phyloP scores from a whole-genome alignment of 257 asterid species.

The Haberlea rhodopensis region DNA sequence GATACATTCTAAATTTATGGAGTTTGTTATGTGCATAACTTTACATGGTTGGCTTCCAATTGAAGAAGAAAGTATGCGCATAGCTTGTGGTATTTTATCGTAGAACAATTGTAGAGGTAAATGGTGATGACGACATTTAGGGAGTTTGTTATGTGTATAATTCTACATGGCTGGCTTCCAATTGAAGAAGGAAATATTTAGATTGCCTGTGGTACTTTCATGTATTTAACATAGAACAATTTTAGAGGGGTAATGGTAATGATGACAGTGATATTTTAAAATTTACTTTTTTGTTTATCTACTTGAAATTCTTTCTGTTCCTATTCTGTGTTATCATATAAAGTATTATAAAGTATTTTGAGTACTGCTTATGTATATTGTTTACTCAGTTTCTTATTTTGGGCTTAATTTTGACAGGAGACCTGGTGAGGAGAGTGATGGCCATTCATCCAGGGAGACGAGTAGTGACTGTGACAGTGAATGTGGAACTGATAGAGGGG shows the following conservation, averaged over 20 bases:
- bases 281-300: no score
- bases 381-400: slow-evolving; percentile 7
- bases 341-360: background rate
- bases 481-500: slow-evolving; percentile 44
- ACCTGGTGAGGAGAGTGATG: slow-evolving; percentile 84
- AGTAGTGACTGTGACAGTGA: slow-evolving; percentile 72
- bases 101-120: background rate
- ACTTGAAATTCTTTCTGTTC: background rate
- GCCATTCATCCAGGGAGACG: slow-evolving; percentile 70
- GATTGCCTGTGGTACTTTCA: background rate
- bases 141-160: background rate
- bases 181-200: background rate
- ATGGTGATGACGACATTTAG: background rate
- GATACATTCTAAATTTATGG: background rate
- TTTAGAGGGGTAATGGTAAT: background rate
- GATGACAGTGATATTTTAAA: background rate
- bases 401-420: slow-evolving; percentile 42
- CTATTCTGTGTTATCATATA: background rate
- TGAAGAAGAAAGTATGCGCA: background rate
- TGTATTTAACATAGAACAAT: background rate
- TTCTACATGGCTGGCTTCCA: background rate
- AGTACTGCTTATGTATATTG: background rate
- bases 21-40: background rate
- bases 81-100: background rate
- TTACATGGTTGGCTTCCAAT: background rate